Evolutionary conservation across 169 alveolate species (phyloP).

Genomic region (Eimeria maxima): DNA sequence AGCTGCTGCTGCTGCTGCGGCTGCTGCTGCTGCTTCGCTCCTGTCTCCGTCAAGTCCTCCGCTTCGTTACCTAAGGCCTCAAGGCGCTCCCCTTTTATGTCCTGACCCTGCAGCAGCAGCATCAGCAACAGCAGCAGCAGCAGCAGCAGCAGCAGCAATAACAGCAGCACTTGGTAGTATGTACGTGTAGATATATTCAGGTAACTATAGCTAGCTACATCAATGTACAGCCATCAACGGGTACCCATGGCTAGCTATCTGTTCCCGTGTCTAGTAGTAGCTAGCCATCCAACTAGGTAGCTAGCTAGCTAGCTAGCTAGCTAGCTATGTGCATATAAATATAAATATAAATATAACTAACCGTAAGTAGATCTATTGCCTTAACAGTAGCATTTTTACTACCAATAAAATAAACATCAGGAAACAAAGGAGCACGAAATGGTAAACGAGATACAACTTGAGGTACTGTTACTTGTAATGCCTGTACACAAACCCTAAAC

Average conservation of each 20-base stretch:
- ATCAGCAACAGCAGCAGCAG: constrained; percentile 40
- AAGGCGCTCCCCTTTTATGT: constrained; percentile 42
- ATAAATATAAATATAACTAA: no score
- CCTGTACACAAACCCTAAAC: constrained; percentile 51
- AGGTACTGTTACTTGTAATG: constrained; percentile 68
- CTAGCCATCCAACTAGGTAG: no score
- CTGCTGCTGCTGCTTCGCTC: constrained; percentile 49
- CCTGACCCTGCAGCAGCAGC: constrained; percentile 24
- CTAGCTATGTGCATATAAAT: no score
- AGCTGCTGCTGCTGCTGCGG: constrained; percentile 79
- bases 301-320: no score
- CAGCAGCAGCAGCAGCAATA: neutral
- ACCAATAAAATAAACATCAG: constrained; percentile 71
- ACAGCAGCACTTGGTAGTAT: no score
- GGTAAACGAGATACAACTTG: constrained; percentile 79
- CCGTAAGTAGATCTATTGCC: constrained; percentile 57
- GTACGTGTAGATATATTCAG: no score
- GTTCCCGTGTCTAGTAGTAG: no score
- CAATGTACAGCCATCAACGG: neutral
- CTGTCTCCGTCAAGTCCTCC: neutral
- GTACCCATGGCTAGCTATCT: no score
- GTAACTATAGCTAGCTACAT: neutral
- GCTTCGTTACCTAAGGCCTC: constrained; percentile 38
- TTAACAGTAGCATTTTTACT: constrained; percentile 47
- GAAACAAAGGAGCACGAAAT: constrained; percentile 72